phyloP scores from a whole-genome alignment of 2,329 filamentous ascomycete genomes.

The Colletotrichum zoysiae region DNA sequence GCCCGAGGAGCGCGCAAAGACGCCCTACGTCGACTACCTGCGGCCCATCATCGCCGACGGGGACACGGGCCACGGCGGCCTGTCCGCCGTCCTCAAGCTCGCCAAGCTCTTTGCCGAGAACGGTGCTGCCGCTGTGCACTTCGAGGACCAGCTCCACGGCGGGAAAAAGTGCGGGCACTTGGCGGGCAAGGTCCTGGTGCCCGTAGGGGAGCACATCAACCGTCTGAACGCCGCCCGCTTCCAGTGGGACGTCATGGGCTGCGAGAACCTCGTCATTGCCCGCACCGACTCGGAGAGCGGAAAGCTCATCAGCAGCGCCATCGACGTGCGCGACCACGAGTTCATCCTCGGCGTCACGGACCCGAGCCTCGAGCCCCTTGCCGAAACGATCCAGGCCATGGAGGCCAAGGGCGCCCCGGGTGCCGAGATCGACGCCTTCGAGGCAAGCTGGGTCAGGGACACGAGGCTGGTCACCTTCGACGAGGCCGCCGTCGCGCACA shows the following conservation, averaged over 20 bases:
- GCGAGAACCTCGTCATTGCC: constrained; percentile 93
- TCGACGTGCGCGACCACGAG: constrained; percentile 96
- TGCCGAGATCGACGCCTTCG: constrained; percentile 85
- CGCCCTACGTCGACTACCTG: constrained; percentile 91
- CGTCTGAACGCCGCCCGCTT: constrained; percentile 91
- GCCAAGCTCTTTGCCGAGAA: constrained; percentile 98
- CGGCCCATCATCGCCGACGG: constrained; percentile 96
- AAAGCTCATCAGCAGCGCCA: constrained; percentile 87
- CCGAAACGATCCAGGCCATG: constrained; percentile 92
- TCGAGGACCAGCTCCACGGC: constrained; percentile 97
- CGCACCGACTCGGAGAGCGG: constrained; percentile 96
- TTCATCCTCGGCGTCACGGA: constrained; percentile 92
- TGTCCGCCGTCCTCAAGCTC: constrained; percentile 93
- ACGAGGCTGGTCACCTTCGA: constrained; percentile 92
- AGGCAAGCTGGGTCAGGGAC: constrained; percentile 88
- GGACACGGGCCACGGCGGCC: constrained; percentile 93
- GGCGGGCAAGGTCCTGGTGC: constrained; percentile 95
- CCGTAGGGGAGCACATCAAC: constrained; percentile 96
- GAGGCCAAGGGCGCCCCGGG: constrained; percentile 83
- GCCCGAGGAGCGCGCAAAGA: constrained; percentile 76
- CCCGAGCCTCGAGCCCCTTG: constrained; percentile 79
- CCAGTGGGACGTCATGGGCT: constrained; percentile 98
- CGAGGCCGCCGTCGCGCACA: constrained; percentile 84
- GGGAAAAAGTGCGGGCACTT: constrained; percentile 99
- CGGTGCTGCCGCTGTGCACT: constrained; percentile 94